Evolutionary conservation across 805 yeast species (phyloP), one percentile per base, ranked within the genome.

Genomic region (Saccharomycopsis schoenii): DNA sequence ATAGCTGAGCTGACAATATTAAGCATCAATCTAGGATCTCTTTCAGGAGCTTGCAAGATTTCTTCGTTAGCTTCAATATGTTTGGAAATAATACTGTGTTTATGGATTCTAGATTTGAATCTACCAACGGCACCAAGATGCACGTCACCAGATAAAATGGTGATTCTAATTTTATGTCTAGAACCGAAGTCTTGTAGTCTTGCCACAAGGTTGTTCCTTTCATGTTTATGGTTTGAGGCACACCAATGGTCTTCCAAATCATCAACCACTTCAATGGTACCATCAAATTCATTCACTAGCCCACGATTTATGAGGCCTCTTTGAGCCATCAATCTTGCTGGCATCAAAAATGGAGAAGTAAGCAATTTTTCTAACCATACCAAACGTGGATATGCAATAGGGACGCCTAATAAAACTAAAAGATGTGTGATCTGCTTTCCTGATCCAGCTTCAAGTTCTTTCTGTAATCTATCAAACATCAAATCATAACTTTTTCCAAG

Each of bases 181-280:
- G 87, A 79, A 2, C 93, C 90, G 67, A 91, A 83, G 54, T 80
- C 80, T 64, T 85, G 83, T 55, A 93, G 75, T 63, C 76, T 76
- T 47, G 76, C 78, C 64, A 92, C 74, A 47, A 93, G 76, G 66
- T 71, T 69, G 72, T 93, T 93, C 63, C 99, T 81, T 73, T 93
- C 99, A 57, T 73, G 72, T 71, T 93, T 94, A 74, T 93, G 99
- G 70, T 85, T 81, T 62, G 79, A 79, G 2, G 97, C 86, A 71
- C 97, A 91, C 99, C 99, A 93, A 74, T 93, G 98, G 71, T 93
- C 99, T 69, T 91, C 86, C 72, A 94, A 77, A 71, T 93, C 98
- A 70, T 94, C 98, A 66, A 94, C 78, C 15, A 93, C 82, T 73
- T 93, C 98, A 5, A 93, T 84, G 50, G 87, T 83, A 1, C 97